Evolutionary conservation across 371 early-diverging fungal genomes (phyloP).

Genomic region (Capillidium heterosporum): DNA sequence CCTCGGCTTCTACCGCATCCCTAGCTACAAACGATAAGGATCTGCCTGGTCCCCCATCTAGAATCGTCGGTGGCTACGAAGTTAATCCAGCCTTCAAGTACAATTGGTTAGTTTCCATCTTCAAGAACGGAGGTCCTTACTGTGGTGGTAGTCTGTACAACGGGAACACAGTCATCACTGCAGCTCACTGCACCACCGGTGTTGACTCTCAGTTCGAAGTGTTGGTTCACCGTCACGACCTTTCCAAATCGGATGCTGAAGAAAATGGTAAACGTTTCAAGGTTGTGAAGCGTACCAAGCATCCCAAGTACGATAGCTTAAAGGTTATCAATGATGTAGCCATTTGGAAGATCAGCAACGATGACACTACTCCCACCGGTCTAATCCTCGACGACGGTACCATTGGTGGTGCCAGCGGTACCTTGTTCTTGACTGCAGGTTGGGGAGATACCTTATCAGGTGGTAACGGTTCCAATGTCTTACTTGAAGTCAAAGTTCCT

Average conservation of each 20-base stretch:
- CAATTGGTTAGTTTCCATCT: background rate
- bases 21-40: too few relatives aligned
- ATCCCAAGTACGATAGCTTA: background rate
- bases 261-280: background rate
- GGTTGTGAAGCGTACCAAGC: background rate
- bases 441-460: too few relatives aligned
- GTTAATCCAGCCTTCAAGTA: conserved; percentile 5
- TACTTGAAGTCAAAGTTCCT: too few relatives aligned
- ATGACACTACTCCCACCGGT: too few relatives aligned
- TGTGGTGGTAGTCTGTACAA: conserved; percentile 3
- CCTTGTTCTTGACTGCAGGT: too few relatives aligned
- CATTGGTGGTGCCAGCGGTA: too few relatives aligned
- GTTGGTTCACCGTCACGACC: background rate
- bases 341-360: conserved; percentile 1
- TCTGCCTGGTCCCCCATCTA: too few relatives aligned
- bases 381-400: too few relatives aligned
- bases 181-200: conserved; percentile 5
- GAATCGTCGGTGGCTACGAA: too few relatives aligned
- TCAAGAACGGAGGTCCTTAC: background rate
- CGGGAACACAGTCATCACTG: conserved; percentile 1
- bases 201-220: background rate
- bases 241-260: background rate
- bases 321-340: background rate
- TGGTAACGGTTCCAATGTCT: too few relatives aligned
- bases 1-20: too few relatives aligned